Evolutionary conservation across 2,329 filamentous ascomycete species (phyloP).

Genomic region (Didymosphaeria variabile): DNA sequence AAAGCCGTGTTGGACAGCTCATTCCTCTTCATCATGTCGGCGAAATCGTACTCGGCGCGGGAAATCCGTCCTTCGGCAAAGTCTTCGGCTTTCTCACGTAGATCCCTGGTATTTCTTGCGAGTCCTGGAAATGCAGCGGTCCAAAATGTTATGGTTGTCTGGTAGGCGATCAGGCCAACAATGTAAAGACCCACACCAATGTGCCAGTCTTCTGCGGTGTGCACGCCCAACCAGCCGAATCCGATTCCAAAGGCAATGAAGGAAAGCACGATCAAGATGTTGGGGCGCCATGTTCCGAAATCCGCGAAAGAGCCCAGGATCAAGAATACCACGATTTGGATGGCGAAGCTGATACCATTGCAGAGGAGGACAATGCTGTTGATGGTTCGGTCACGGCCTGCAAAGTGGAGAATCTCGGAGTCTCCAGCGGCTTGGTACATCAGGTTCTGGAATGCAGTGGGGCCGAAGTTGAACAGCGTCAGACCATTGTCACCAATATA

Average conservation of each 20-base stretch:
- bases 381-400: conserved; percentile 55
- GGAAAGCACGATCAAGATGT: conserved; percentile 69
- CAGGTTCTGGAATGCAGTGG: conserved; percentile 66
- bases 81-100: conserved; percentile 62
- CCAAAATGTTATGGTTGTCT: conserved; percentile 74
- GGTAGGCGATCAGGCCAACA: conserved; percentile 68
- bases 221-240: conserved; percentile 73
- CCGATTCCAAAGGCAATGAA: conserved; percentile 69
- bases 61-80: conserved; percentile 60
- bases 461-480: conserved; percentile 64
- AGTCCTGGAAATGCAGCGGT: conserved; percentile 64
- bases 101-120: conserved; percentile 62
- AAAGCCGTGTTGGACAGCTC: conserved; percentile 34
- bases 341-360: conserved; percentile 60
- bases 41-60: conserved; percentile 65
- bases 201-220: conserved; percentile 67
- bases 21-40: conserved; percentile 17
- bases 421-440: conserved; percentile 68
- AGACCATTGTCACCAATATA: conserved; percentile 73
- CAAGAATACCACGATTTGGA: conserved; percentile 68
- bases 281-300: conserved; percentile 71
- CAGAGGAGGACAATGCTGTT: conserved; percentile 30
- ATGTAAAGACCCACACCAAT: conserved; percentile 70
- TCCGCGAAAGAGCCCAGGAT: conserved; percentile 65
- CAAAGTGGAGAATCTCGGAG: conserved; percentile 62